Conservation (phyloP, 2,329 filamentous ascomycete species). For the Aureobasidium mangrovei region DNA sequence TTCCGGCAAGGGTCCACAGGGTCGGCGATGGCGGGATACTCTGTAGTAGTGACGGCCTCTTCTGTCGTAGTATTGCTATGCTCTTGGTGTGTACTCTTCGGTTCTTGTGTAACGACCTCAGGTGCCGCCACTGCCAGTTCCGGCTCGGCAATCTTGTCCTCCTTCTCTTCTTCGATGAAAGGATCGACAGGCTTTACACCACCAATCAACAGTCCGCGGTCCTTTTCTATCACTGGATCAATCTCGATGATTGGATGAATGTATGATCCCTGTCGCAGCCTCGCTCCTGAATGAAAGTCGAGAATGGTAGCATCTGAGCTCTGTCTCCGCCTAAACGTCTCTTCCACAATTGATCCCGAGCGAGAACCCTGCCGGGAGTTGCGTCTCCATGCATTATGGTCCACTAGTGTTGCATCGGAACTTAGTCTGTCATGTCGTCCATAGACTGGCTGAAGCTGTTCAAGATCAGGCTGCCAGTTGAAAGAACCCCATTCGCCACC, state of each 20-base stretch:
- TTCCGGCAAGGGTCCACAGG: constrained; percentile 7
- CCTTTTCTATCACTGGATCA: background rate
- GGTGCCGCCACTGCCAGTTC: constrained; percentile 4
- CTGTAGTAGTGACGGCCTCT: background rate
- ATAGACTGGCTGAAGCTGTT: background rate
- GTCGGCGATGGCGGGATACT: constrained; percentile 10
- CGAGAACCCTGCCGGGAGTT: constrained; percentile 2
- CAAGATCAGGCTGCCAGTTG: constrained; percentile 2
- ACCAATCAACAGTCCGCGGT: constrained; percentile 1
- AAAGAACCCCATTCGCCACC: constrained; percentile 1
- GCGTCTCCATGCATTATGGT: constrained; percentile 6
- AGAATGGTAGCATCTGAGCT: background rate
- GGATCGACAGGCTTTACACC: constrained; percentile 5
- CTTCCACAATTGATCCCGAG: background rate
- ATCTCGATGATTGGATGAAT: constrained; percentile 2
- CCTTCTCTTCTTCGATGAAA: constrained; percentile 8
- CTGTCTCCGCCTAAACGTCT: constrained; percentile 1
- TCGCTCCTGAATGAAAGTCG: background rate
- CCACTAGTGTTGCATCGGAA: constrained; percentile 8
- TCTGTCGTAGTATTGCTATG: background rate
- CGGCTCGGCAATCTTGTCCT: background rate
- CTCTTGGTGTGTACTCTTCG: constrained; percentile 9
- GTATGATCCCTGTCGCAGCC: constrained; percentile 1
- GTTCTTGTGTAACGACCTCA: background rate
- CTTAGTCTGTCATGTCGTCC: background rate